Conservation (phyloP, 2,329 filamentous ascomycete genomes). For the Pseudogymnoascus sp. region DNA sequence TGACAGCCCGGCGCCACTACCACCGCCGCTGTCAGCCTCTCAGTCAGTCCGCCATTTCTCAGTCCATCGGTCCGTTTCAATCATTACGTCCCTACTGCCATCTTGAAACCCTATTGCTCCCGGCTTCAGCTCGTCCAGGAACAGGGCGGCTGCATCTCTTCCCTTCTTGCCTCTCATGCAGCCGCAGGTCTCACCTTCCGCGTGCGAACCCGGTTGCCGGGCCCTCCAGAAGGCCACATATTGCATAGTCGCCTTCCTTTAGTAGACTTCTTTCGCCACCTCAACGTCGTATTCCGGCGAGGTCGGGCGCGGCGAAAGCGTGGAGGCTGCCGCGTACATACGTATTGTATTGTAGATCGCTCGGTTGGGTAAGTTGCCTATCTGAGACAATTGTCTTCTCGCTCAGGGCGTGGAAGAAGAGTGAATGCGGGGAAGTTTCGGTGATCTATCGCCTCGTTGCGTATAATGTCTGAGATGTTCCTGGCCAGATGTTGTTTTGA, state of each 20-base stretch:
- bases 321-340: not conserved
- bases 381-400: not conserved
- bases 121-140: not conserved
- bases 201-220: not conserved
- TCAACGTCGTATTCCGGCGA: not conserved
- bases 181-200: not conserved
- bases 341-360: not conserved
- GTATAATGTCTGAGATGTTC: not conserved
- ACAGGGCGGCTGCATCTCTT: not conserved
- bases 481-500: not conserved
- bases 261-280: not conserved
- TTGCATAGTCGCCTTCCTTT: not conserved
- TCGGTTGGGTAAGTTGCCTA: not conserved
- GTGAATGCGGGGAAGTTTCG: not conserved
- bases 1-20: not conserved
- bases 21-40: not conserved
- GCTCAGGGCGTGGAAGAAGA: not conserved
- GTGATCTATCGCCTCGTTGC: not conserved
- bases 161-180: not conserved
- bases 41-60: not conserved
- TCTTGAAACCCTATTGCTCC: not conserved
- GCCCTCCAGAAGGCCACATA: conserved; percentile 2
- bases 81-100: not conserved
- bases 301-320: not conserved
- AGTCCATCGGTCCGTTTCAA: not conserved